phyloP scores from a whole-genome alignment of 2,329 filamentous ascomycete species.

The Rugonectria rugulosa region DNA sequence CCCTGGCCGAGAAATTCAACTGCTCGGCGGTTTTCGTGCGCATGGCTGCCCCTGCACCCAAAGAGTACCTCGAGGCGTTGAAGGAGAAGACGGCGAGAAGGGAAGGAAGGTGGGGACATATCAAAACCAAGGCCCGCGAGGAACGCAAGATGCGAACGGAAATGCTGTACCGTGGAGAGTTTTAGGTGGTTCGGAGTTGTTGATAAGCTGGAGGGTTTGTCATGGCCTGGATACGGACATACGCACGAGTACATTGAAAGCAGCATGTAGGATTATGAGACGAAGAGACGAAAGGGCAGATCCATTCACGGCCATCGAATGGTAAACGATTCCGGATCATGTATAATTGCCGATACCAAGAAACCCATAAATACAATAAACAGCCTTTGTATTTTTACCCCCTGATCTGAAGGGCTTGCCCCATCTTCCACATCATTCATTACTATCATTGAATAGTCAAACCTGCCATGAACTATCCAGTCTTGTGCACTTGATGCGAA shows the following conservation, averaged over 20 bases:
- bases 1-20: constrained; percentile 61
- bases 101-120: constrained; percentile 65
- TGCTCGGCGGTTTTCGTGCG: constrained; percentile 66
- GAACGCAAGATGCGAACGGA: constrained; percentile 62
- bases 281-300: constrained; percentile 15
- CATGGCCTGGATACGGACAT: constrained; percentile 21
- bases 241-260: constrained; percentile 27
- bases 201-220: background rate
- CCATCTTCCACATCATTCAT: constrained; percentile 10
- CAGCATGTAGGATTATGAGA: constrained; percentile 36
- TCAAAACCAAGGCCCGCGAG: constrained; percentile 60
- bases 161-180: constrained; percentile 60
- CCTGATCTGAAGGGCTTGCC: background rate
- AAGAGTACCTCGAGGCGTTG: constrained; percentile 56
- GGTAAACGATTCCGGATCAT: constrained; percentile 23
- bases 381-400: constrained; percentile 25
- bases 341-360: constrained; percentile 37
- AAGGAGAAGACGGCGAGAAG: constrained; percentile 55
- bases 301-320: constrained; percentile 18
- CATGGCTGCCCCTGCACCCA: constrained; percentile 61
- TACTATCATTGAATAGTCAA: constrained; percentile 4
- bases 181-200: constrained; percentile 45
- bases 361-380: constrained; percentile 29
- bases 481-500: constrained; percentile 1
- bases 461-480: background rate